Conservation (phyloP, 768 basidiomycete genomes). For the Clathrus columnatus region DNA sequence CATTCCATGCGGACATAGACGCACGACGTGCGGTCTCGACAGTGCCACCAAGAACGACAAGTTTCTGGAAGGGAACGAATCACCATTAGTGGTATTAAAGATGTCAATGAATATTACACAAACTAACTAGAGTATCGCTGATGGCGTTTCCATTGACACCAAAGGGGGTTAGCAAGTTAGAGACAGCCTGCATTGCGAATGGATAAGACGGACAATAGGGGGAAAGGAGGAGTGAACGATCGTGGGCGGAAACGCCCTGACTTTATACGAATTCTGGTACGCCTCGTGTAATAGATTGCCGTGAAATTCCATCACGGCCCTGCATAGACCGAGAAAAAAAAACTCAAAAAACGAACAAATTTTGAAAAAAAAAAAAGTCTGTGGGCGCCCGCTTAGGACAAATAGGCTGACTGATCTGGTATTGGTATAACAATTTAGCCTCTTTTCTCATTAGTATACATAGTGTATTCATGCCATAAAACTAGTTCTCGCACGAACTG, state of each 20-base stretch:
- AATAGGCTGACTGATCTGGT: background rate
- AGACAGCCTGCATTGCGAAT: slow-evolving; percentile 55
- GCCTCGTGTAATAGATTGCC: slow-evolving; percentile 14
- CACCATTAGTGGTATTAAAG: background rate
- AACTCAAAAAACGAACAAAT: slow-evolving; percentile 1
- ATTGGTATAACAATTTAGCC: background rate
- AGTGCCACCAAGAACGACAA: slow-evolving; percentile 84
- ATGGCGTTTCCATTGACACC: slow-evolving; percentile 59
- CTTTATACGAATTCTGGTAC: slow-evolving; percentile 8
- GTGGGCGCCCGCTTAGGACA: slow-evolving; percentile 3
- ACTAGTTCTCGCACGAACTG: too few species aligned
- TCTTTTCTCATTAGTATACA: too few species aligned
- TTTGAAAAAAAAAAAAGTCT: background rate
- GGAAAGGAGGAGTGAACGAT: background rate
- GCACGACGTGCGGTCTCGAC: slow-evolving; percentile 78
- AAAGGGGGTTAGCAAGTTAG: slow-evolving; percentile 62
- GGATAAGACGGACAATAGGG: background rate
- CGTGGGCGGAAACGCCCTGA: background rate
- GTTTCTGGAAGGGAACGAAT: slow-evolving; percentile 47
- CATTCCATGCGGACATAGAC: slow-evolving; percentile 81
- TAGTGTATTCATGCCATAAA: too few species aligned
- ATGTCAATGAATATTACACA: background rate
- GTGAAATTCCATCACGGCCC: slow-evolving; percentile 1
- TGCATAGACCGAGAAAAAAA: background rate
- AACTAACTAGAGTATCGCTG: slow-evolving; percentile 67